A percentile compares a stretch with the other conserved stretches of the same genome.
These are phyloP conservation scores for Talaromyces verruculosus DNA, from an alignment of 2,329 filamentous ascomycete species.

Conservation along the genomic window DNA sequence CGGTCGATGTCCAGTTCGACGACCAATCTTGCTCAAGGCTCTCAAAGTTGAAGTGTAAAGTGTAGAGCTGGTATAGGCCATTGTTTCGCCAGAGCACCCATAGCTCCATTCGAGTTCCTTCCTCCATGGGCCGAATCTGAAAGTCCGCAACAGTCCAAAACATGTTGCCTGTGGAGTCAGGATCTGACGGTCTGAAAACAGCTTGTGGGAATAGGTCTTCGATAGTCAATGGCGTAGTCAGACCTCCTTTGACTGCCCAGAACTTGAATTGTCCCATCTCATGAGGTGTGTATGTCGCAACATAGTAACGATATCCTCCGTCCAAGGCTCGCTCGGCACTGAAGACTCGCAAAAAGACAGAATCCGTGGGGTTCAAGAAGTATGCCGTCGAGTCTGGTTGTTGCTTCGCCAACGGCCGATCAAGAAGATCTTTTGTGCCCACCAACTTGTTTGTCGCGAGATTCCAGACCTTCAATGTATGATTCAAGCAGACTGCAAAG, in stretches of 20 bases:
- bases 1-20: slow-evolving; percentile 68
- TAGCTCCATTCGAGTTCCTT: slow-evolving; percentile 59
- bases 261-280: slow-evolving; percentile 92
- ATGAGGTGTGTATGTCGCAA: slow-evolving; percentile 84
- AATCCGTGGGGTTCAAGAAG: slow-evolving; percentile 75
- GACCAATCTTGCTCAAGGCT: slow-evolving; percentile 63
- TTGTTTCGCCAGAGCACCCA: slow-evolving; percentile 88
- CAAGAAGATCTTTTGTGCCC: slow-evolving; percentile 74
- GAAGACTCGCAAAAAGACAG: slow-evolving; percentile 72
- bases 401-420: slow-evolving; percentile 60
- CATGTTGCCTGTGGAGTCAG: slow-evolving; percentile 63
- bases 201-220: slow-evolving; percentile 68
- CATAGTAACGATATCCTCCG: slow-evolving; percentile 55
- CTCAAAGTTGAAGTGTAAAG: slow-evolving; percentile 69
- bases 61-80: slow-evolving; percentile 71
- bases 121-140: slow-evolving; percentile 56
- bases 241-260: slow-evolving; percentile 71
- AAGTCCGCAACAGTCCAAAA: slow-evolving; percentile 82
- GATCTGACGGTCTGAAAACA: slow-evolving; percentile 65
- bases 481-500: slow-evolving; percentile 85
- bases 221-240: slow-evolving; percentile 59
- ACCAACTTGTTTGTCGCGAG: slow-evolving; percentile 75
- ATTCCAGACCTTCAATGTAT: slow-evolving; percentile 88
- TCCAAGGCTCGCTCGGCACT: slow-evolving; percentile 53
- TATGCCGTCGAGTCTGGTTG: slow-evolving; percentile 70